Evolutionary conservation across 768 basidiomycete genomes (phyloP), one percentile per base, ranked within the genome.

Genomic region (Fomitopsis serialis): DNA sequence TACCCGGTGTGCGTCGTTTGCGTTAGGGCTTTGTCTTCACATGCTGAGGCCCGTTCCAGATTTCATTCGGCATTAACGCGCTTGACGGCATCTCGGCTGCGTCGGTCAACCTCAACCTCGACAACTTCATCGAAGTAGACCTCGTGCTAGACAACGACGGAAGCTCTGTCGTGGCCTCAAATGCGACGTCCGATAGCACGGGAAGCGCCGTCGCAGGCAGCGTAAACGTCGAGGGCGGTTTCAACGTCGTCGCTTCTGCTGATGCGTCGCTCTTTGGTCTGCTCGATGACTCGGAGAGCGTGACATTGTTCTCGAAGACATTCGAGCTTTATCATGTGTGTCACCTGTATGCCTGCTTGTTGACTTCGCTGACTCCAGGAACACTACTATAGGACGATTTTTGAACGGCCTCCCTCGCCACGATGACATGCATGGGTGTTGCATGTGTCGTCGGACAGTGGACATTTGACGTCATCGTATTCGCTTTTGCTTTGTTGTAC

Each of bases 21-120:
- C n/a, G n/a, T 44, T 17, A 25, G 22, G 21, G 45, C 43, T 46
- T 15, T 15, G 19, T 24, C 40, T 35, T 19, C 27, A 22, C 10
- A 10, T 10, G 10, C 29, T 47, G 24, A 17, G 4, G 3, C 29
- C 9, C 19, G 21, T 35, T 46, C 22, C 34, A 61, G 35, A 54
- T 80, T 45, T 73, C 75, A 50, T 65, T 82, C 49, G 75, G 76
- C 4, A 60, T 82, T 32, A 61, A 64, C 7, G 75, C 75, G 2
- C 65, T 81, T 1, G 70, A 59, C 12, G 67, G 66, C 24, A 49
- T 59, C 10, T 73, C 67, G 2, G 58, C 70, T 6, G 72, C 76
- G 10, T 65, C 61, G 0, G 59, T 81, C 21, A 78, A 74, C 63
- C 58, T 80, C 36, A 68, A 73, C 52, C 60, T 72, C 42, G 71